phyloP scores from a whole-genome alignment of 2,329 filamentous ascomycete species.

The Fusarium sp. region DNA sequence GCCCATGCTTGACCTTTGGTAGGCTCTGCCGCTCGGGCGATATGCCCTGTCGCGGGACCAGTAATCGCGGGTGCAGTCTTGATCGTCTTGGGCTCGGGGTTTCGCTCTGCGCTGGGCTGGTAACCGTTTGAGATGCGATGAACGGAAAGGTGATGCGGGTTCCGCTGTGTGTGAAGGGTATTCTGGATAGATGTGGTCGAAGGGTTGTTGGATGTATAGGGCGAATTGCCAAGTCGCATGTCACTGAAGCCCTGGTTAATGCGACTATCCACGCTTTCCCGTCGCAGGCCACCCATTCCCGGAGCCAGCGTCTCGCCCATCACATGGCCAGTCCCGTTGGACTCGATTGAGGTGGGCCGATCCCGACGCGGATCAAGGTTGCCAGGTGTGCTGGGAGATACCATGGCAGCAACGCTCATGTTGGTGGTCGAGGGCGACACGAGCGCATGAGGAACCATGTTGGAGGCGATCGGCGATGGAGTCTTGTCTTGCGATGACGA shows the following conservation, averaged over 20 bases:
- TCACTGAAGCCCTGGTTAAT: constrained; percentile 76
- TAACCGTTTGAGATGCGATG: constrained; percentile 71
- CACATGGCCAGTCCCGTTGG: constrained; percentile 43
- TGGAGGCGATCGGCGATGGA: constrained; percentile 64
- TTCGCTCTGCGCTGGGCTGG: constrained; percentile 66
- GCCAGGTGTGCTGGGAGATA: constrained; percentile 64
- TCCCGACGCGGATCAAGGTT: constrained; percentile 54
- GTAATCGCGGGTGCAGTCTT: constrained; percentile 79
- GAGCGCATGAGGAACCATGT: constrained; percentile 60
- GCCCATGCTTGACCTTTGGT: constrained; percentile 86
- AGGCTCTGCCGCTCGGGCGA: constrained; percentile 75
- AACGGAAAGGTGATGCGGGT: constrained; percentile 62
- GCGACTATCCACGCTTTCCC: constrained; percentile 81
- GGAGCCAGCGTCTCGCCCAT: constrained; percentile 50
- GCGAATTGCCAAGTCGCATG: constrained; percentile 70
- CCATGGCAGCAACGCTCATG: constrained; percentile 72
- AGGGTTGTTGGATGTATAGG: constrained; percentile 78
- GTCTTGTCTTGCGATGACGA: constrained; percentile 65
- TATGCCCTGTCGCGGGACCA: constrained; percentile 69
- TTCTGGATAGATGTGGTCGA: constrained; percentile 78
- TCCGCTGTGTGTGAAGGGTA: constrained; percentile 71
- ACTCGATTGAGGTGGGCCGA: constrained; percentile 51
- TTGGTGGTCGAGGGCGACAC: constrained; percentile 64
- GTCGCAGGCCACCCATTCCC: constrained; percentile 60
- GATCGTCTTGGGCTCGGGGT: constrained; percentile 63